Base-by-base conservation (phyloP, 2,329 filamentous ascomycete species). In the Penicillium italicum region DNA sequence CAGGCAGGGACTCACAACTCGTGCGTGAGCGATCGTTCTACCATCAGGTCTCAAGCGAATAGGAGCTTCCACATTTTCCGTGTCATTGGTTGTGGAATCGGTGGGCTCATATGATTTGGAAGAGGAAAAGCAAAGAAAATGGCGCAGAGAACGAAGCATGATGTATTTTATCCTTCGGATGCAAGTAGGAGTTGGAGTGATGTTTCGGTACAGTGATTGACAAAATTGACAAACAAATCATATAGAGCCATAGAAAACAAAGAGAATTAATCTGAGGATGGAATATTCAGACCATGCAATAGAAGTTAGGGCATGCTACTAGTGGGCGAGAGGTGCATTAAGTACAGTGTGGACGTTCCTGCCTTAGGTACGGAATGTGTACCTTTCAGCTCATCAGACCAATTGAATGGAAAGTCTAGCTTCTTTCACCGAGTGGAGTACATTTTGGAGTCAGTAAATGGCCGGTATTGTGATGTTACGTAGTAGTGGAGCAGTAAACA, bases 121-220 rank as follows among this genome's bases (percentile, higher is more conserved):
- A n/a, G 53, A 56, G 28, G 52, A 54, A 58, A 63, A 63, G 49
- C 63, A 65, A 58, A 64, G 34, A 44, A 64, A 50, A 7, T 38
- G 53, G 38, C 56, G 56, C 37, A 65, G 38, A 42, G 54, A 62
- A 8, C 40, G 52, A 38, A 56, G 30, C 56, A 62, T 61, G 41
- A n/a, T 51, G 33, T 24, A 22, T 4, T 36, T 40, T 26, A 26
- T 49, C 22, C 20, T 47, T 36, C 8, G 11, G 37, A 43, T 31
- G 5, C 16, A 28, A 28, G 20, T 24, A 42, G 28, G 31, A 33
- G 16, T 24, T 41, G 18, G 11, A 20, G 31, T 12, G 20, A 40
- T 26, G 16, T 22, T 31, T 34, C 11, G 11, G 11, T n/a, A 18
- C 18, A 51, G 5, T 40, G 40, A 28, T 4, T 38, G 3, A n/a